These are phyloP conservation scores for Cladorrhinum samala DNA, from an alignment of 495 filamentous ascomycete species.

Conservation along the genomic window DNA sequence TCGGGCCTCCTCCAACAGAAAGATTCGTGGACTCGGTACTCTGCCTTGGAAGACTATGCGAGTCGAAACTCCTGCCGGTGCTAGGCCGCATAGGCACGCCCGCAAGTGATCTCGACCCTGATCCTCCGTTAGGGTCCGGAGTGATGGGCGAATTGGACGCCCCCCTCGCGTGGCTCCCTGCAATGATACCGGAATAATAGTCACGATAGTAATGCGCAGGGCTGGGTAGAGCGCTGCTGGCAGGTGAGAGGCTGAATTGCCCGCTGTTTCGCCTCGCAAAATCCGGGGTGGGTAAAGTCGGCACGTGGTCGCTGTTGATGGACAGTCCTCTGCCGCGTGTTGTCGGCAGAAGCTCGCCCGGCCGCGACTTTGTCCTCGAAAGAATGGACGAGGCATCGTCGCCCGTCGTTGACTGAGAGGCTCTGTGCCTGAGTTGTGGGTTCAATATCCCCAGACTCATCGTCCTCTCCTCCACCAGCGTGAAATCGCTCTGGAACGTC, in stretches of 20 bases:
- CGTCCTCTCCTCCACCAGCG: conserved; percentile 48
- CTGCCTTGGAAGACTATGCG: conserved; percentile 34
- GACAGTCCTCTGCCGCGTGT: conserved; percentile 51
- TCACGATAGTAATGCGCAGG: conserved; percentile 47
- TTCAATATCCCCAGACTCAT: conserved; percentile 45
- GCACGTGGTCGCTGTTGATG: conserved; percentile 57
- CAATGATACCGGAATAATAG: conserved; percentile 37
- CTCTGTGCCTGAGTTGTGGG: conserved; percentile 34
- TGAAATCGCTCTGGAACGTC: conserved; percentile 69
- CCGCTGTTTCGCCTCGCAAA: conserved; percentile 52
- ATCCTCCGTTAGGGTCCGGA: conserved; percentile 28
- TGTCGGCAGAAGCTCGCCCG: conserved; percentile 32
- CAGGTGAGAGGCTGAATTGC: conserved; percentile 49
- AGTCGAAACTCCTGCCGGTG: conserved; percentile 48
- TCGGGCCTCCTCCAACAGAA: conserved; percentile 20
- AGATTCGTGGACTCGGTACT: conserved; percentile 39
- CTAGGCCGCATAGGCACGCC: conserved; percentile 36
- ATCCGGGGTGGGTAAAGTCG: conserved; percentile 52
- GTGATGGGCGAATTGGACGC: conserved; percentile 39
- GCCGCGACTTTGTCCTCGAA: conserved; percentile 35
- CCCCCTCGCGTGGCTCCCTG: conserved; percentile 21
- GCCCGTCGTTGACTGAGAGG: conserved; percentile 43
- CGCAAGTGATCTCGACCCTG: conserved; percentile 28
- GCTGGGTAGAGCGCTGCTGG: conserved; percentile 37
- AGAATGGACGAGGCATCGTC: conserved; percentile 35